Base-by-base conservation (phyloP, 2,329 filamentous ascomycete genomes). In the Colletotrichum sp. region DNA sequence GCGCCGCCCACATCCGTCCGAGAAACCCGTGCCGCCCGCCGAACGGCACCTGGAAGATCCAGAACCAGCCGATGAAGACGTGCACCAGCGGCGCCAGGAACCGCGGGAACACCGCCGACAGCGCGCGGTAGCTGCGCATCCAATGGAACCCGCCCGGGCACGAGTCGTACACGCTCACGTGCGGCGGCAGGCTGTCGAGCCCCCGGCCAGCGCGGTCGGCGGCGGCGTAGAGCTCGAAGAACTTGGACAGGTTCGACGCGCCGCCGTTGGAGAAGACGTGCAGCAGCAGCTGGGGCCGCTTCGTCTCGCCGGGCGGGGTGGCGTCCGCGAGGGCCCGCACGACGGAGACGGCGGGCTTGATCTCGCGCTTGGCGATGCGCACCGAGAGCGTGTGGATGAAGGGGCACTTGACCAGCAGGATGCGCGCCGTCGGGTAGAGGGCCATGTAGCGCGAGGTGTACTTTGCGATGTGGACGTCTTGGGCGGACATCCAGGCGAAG, bases 211-310 rank as follows among this genome's bases (percentile, higher is more conserved):
- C 77, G 2, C 82, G 78, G 34, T 80, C 76, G 24, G 79, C 75
- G 57, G 76, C 75, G 44, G 78, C 80, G 71, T 85, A 87, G 15
- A 82, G 79, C 32, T 81, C 77, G 70, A 86, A 86, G 21, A 89
- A 79, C 49, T 83, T 82, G 36, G 81, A 81, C 21, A 88, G 85
- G 36, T 85, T 85, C 68, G 84, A 84, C 28, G 86, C 83, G 63
- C 89, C 90, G 69, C 89, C 89, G 77, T 91, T 90, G 52, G 89
- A 91, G 79, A 91, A 90, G 39, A 86, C 75, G 77, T 91, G 89
- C 15, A 89, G 79, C 5, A 90, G 83, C 18, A 90, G 81, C 36
- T 82, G 81, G 13, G 44, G 71, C 26, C 59, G 59, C 68, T 24
- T 76, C 21, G 24, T 57, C 64, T 44, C 68, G 32, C 79, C 81